phyloP scores from a whole-genome alignment of 2,329 filamentous ascomycete species.

The Talaromyces marneffei region DNA sequence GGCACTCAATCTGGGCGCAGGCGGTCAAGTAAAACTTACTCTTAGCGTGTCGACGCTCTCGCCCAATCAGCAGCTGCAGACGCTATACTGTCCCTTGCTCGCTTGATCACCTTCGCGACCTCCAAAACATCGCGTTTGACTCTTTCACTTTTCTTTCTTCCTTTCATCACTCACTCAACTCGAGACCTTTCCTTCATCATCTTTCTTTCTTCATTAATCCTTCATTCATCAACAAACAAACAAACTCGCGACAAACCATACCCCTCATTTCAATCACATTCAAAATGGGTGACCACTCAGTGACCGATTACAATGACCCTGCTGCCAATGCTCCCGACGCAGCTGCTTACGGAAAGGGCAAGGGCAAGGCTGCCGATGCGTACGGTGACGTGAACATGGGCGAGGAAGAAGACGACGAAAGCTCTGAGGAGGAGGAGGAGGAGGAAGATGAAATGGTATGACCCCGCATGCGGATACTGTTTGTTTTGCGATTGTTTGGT shows the following conservation, averaged over 20 bases:
- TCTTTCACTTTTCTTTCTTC: neutral
- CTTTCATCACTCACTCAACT: neutral
- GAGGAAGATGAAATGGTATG: slow-evolving; percentile 38
- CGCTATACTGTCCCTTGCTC: slow-evolving; percentile 8
- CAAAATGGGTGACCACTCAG: slow-evolving; percentile 33
- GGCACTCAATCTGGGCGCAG: neutral
- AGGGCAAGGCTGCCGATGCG: slow-evolving; percentile 67
- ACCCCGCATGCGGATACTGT: neutral
- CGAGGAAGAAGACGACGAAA: slow-evolving; percentile 56
- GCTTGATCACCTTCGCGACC: neutral
- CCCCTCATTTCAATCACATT: neutral
- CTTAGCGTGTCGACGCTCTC: neutral
- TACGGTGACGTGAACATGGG: slow-evolving; percentile 11
- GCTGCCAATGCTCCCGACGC: slow-evolving; percentile 33
- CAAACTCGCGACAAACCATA: neutral
- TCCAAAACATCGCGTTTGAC: slow-evolving; percentile 1
- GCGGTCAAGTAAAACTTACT: neutral
- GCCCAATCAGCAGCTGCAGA: slow-evolving; percentile 5
- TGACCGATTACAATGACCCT: slow-evolving; percentile 31
- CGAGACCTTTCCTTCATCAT: neutral
- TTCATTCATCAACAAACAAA: neutral
- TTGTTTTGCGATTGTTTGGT: neutral
- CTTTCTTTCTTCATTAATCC: neutral
- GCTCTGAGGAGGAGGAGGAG: slow-evolving; percentile 58
- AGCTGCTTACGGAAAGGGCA: slow-evolving; percentile 64